Evolutionary conservation across 2,329 filamentous ascomycete species (phyloP), one percentile per base, ranked within the genome.

Genomic region (Colletotrichum kahawae): DNA sequence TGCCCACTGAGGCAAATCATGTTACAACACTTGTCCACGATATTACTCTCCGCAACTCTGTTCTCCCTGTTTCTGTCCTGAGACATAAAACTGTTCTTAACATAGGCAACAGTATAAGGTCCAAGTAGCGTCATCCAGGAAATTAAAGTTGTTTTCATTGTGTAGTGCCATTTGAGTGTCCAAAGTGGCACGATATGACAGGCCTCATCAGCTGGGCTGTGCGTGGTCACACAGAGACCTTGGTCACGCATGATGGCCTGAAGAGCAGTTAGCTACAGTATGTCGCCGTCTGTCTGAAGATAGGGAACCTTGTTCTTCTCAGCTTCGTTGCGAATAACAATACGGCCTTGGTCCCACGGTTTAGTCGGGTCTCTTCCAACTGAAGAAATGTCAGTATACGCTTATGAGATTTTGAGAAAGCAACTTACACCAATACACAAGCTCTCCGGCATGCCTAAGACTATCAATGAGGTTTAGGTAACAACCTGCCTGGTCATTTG

Each of bases 51-150:
- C 0, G 18, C 38, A 12, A 48, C 18, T 4, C 3, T 48, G 9
- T n/a, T 48, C 18, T n/a, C 18, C 5, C 38, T 4, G 18, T 12
- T 3, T 48, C 18, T 48, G 5, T 12, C 0, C 38, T n/a, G 5
- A 7, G 0, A 43, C 38, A 43, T 43, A 1, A 43, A n/a, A 0
- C 9, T n/a, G 3, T n/a, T 4, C 38, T 6, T 3, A 6, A 43
- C 6, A 43, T n/a, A 6, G 38, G 0, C 10, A 3, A 5, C 18
- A 3, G 38, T 43, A 43, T 8, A 1, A 43, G 5, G 9, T n/a
- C 13, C 38, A 10, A 43, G 12, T 0, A 43, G 38, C 4, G 5
- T 0, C 8, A 4, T 4, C 18, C 38, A 43, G 34, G 1, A 4
- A 38, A 8, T 3, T 38, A 3, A 16, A 38, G 16, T 5, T 18